Conservation (phyloP, 2,329 filamentous ascomycete species). For the Sclerotinia glacialis region DNA sequence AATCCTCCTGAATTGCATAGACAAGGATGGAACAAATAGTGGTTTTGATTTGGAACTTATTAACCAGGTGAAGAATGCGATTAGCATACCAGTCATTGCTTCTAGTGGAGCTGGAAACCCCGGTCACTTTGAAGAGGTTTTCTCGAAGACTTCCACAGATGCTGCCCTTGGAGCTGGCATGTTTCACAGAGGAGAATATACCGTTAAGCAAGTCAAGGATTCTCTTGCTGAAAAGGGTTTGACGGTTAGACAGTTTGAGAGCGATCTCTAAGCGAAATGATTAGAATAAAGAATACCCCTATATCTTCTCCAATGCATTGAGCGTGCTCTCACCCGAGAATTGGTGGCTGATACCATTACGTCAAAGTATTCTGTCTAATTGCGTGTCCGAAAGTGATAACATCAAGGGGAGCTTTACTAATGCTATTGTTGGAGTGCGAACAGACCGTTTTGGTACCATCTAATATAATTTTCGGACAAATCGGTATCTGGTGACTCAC, state of each 20-base stretch:
- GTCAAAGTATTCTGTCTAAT: not conserved
- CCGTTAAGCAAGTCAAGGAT: conserved; percentile 90
- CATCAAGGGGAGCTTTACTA: not conserved
- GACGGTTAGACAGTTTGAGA: conserved; percentile 75
- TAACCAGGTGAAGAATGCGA: conserved; percentile 77
- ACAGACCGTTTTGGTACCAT: no score
- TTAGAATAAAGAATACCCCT: not conserved
- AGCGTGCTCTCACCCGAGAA: not conserved
- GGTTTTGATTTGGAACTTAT: conserved; percentile 95
- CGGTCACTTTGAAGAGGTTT: conserved; percentile 86
- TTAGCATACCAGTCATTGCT: conserved; percentile 92
- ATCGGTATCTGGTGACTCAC: no score
- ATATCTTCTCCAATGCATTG: not conserved
- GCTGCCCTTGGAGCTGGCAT: conserved; percentile 94
- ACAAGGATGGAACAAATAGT: conserved; percentile 90
- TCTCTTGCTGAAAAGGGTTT: conserved; percentile 69
- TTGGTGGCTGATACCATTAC: no score
- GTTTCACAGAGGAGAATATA: conserved; percentile 96
- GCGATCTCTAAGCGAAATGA: conserved; percentile 25
- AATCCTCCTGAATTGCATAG: conserved; percentile 95
- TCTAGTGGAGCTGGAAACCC: conserved; percentile 89
- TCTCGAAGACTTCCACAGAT: conserved; percentile 79
- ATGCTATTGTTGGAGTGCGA: not conserved
- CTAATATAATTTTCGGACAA: no score
- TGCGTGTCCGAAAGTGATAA: not conserved